phyloP scores from a whole-genome alignment of 2,329 filamentous ascomycete genomes.

The Penicillium sumatraense region DNA sequence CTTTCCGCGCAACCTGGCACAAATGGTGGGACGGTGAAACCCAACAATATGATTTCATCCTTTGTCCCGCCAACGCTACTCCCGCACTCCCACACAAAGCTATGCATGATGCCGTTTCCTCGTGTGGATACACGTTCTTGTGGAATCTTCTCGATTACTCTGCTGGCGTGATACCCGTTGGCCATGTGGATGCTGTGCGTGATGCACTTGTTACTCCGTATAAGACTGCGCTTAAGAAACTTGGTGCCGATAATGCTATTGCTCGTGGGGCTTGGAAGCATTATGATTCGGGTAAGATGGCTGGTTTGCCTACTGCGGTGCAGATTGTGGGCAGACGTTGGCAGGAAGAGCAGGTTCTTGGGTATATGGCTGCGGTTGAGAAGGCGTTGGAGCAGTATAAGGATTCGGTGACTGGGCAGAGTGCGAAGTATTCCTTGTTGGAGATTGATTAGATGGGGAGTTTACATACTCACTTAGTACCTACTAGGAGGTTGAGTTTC shows the following conservation, averaged over 20 bases:
- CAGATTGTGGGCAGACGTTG: constrained; percentile 80
- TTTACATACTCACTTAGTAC: neutral
- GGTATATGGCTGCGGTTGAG: constrained; percentile 79
- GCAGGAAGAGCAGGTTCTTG: constrained; percentile 86
- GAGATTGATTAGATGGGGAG: constrained; percentile 39
- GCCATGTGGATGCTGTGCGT: constrained; percentile 76
- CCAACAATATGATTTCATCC: constrained; percentile 76
- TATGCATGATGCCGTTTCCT: constrained; percentile 83
- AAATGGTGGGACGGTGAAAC: constrained; percentile 77
- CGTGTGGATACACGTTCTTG: constrained; percentile 90
- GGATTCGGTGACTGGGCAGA: constrained; percentile 37
- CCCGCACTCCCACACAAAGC: constrained; percentile 84
- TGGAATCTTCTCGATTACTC: constrained; percentile 94
- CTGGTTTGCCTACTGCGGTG: constrained; percentile 82
- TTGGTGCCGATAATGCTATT: constrained; percentile 71
- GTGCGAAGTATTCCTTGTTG: constrained; percentile 41
- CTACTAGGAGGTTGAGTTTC: neutral
- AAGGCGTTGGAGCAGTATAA: constrained; percentile 64
- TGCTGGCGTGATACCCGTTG: constrained; percentile 80
- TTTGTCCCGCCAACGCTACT: constrained; percentile 86
- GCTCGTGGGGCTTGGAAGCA: constrained; percentile 82
- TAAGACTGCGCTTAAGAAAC: constrained; percentile 37
- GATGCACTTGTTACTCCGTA: constrained; percentile 64
- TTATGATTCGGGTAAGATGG: constrained; percentile 83
- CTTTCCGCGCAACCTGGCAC: constrained; percentile 77